Percentiles rank a stretch among this genome's conserved stretches.
phyloP scores from a whole-genome alignment of 306 rosid species.

The cucumber (Cucumis sativus) region DNA sequence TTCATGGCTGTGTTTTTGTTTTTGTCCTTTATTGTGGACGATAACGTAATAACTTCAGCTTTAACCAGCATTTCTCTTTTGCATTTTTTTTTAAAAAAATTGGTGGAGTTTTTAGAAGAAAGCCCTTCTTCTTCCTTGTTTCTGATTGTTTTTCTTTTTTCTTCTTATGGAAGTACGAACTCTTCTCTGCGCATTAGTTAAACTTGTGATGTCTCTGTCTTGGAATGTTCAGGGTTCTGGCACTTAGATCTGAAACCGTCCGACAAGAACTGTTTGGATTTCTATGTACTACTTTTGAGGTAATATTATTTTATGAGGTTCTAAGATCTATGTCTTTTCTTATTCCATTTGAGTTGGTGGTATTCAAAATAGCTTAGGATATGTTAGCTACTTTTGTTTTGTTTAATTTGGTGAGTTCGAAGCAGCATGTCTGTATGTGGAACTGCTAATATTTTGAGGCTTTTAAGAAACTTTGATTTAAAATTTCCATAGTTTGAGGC shows the following conservation, averaged over 20 bases:
- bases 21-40: constrained; percentile 5
- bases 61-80: background rate
- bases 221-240: constrained; percentile 15
- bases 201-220: constrained; percentile 7
- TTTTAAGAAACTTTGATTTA: constrained; percentile 10
- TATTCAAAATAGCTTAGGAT: background rate
- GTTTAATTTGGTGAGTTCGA: constrained; percentile 13
- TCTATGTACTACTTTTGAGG: constrained; percentile 11
- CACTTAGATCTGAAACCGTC: constrained; percentile 48
- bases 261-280: constrained; percentile 16
- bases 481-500: constrained; percentile 39
- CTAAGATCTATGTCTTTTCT: constrained; percentile 13
- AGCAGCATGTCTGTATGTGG: background rate
- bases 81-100: constrained; percentile 11
- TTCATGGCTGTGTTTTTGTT: background rate
- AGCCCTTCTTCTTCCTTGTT: constrained; percentile 7
- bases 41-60: background rate
- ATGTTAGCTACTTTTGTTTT: constrained; percentile 1
- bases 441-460: background rate
- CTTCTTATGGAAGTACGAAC: background rate
- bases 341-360: constrained; percentile 22
- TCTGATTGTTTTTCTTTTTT: background rate
- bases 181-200: background rate
- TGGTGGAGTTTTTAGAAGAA: constrained; percentile 15
- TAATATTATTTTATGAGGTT: constrained; percentile 6